Percentiles rank a stretch among this genome's conserved stretches.
These are phyloP conservation scores for Tritrichomonas musculus DNA, from an alignment of 208 protist genomes.

Conservation along the genomic window DNA sequence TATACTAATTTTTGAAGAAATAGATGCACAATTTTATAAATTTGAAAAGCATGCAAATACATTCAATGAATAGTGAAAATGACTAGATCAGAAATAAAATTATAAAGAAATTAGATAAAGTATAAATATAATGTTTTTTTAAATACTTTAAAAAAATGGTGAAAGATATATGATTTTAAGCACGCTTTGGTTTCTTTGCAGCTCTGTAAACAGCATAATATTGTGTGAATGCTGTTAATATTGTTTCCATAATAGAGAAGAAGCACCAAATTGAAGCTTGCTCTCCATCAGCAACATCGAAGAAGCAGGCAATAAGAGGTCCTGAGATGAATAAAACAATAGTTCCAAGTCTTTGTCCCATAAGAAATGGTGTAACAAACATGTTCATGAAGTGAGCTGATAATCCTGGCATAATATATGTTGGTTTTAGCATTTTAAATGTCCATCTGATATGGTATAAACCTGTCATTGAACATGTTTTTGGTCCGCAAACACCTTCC, in stretches of 20 bases:
- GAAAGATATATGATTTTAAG: no score
- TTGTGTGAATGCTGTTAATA: not conserved
- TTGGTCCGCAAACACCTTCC: not conserved
- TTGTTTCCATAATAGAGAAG: slow-evolving; percentile 7
- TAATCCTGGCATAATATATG: not conserved
- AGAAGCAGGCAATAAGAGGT: not conserved
- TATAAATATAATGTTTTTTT: no score
- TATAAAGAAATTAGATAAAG: no score
- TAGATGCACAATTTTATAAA: no score
- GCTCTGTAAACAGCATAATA: not conserved
- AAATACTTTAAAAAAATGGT: no score
- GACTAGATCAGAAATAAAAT: no score
- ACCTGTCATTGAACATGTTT: not conserved
- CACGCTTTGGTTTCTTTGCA: no score
- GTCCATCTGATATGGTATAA: not conserved
- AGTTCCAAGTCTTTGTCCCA: not conserved
- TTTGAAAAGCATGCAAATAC: no score
- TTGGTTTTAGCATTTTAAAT: not conserved
- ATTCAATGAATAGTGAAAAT: no score
- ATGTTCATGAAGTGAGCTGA: not conserved
- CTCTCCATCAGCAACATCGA: not conserved
- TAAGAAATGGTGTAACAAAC: not conserved
- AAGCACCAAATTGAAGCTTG: slow-evolving; percentile 34
- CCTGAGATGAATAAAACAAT: slow-evolving; percentile 32
- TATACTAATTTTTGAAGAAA: no score